Evolutionary conservation across 1,284 basidiomycete species (phyloP).

Genomic region (Austroboletus niveus): DNA sequence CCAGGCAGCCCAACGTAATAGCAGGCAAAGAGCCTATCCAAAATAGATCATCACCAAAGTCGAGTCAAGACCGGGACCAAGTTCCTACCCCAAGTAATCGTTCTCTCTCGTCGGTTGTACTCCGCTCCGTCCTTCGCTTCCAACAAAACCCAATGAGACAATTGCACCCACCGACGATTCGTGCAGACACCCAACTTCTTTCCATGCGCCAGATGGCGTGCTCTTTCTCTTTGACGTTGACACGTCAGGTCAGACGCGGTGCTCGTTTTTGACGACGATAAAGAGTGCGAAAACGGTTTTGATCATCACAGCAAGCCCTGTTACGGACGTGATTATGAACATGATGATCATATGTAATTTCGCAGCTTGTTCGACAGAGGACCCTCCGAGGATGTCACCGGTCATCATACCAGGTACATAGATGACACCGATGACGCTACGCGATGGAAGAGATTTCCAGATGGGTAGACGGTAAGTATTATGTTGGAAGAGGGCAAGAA

Average conservation of each 20-base stretch:
- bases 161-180: too few relatives aligned
- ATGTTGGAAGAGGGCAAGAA: background rate
- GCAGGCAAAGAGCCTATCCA: too few relatives aligned
- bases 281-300: slow-evolving; percentile 59
- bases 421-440: slow-evolving; percentile 80
- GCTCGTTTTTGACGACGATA: slow-evolving; percentile 64
- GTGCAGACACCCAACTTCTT: slow-evolving; percentile 1
- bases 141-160: too few relatives aligned
- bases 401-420: slow-evolving; percentile 82
- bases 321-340: slow-evolving; percentile 84
- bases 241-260: slow-evolving; percentile 69
- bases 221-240: slow-evolving; percentile 43
- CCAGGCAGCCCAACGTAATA: too few relatives aligned
- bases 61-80: too few relatives aligned
- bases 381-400: slow-evolving; percentile 82
- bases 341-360: slow-evolving; percentile 87
- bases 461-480: background rate
- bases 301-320: slow-evolving; percentile 65
- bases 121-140: too few relatives aligned
- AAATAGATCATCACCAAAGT: too few relatives aligned
- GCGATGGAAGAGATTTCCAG: background rate
- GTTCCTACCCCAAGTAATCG: too few relatives aligned
- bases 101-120: too few relatives aligned
- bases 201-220: slow-evolving; percentile 40
- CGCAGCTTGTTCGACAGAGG: slow-evolving; percentile 80